Evolutionary conservation across 2,329 filamentous ascomycete species (phyloP), one percentile per base, ranked within the genome.

Genomic region (Sphaerulina vaccinii): DNA sequence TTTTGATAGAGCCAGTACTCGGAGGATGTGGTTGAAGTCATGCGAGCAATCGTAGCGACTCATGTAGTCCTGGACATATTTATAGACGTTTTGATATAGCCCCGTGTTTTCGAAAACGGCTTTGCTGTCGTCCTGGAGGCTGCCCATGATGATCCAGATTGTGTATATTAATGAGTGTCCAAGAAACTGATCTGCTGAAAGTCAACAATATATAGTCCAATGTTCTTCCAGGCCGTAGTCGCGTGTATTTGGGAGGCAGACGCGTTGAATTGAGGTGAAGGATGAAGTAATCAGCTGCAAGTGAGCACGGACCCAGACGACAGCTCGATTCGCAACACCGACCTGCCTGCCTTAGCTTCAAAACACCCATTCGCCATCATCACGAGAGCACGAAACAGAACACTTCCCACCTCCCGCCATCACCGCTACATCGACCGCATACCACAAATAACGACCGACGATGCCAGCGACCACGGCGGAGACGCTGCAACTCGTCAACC

Each of bases 391-490:
- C 45, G 45, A 23, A 37, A 40, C 37, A 21, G 8, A 13, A 22
- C 45, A 33, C n/a, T 16, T 10, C 22, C 15, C 29, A 11, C 13
- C 9, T 16, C 3, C 10, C 19, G 10, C 44, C 33, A 3, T 3
- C 44, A 9, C 11, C 32, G n/a, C 33, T 15, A 38, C 10, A 39
- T 21, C 37, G 37, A 22, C 37, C 11, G 10, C 16, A 41, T 32
- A 23, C 13, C n/a, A 18, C 36, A 2, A 24, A 13, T 18, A 21
- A 15, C 15, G 27, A 35, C 18, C 41, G 73, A 83, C 69, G 71
- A 97, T 97, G 92, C 92, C 91, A 75, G 86, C 92, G 73, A 97
- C 92, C 62, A 96, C 92, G 71, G 90, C 91, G 73, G 92, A 97
- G 79, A 95, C 92, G 62, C 85, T 96, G 72, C 95, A 89, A 64